Evolutionary conservation across 2,329 filamentous ascomycete genomes (phyloP), one percentile per base, ranked within the genome.

Genomic region (Hyphodiscus sp.): DNA sequence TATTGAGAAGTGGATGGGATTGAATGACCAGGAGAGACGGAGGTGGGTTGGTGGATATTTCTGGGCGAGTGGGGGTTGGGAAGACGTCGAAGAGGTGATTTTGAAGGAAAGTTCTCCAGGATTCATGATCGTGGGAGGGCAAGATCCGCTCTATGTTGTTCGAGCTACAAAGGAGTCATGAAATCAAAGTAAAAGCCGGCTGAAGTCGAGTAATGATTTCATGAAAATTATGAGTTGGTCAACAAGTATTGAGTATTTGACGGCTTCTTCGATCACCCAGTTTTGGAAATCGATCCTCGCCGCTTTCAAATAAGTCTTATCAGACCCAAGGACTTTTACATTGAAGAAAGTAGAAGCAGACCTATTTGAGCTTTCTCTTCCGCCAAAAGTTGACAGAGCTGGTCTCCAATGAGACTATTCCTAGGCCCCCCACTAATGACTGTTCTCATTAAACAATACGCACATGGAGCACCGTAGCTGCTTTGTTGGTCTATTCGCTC

Each of bases 41-140:
- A 58, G 68, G 53, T 76, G 78, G 70, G 74, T 80, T 15, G 76
- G 74, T 9, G 75, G 79, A 53, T 80, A 76, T 59, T 64, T 80
- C 54, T 71, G 73, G 62, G 63, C 56, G 1, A 63, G 61, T 60
- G 70, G 74, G 7, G 76, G 75, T 0, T 81, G 76, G 76, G 69
- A 68, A 33, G 62, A 72, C n/a, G 72, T 80, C 29, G 76, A 79
- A 67, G 75, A 79, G 58, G 71, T 79, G n/a, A 71, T 76, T 51
- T 56, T 77, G n/a, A 73, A 72, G 56, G 69, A 73, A 56, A 68
- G 70, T 20, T 68, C 68, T 20, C 58, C 41, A 19, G 57, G 54
- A 49, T 51, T 56, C 18, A 49, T 47, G 50, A 55, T 51, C 10
- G 9, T 29, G 29, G 48, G 48, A 10, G 45, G 51, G 16, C 54